Base-by-base conservation (phyloP, 306 rosid species). In the Neltuma alba region DNA sequence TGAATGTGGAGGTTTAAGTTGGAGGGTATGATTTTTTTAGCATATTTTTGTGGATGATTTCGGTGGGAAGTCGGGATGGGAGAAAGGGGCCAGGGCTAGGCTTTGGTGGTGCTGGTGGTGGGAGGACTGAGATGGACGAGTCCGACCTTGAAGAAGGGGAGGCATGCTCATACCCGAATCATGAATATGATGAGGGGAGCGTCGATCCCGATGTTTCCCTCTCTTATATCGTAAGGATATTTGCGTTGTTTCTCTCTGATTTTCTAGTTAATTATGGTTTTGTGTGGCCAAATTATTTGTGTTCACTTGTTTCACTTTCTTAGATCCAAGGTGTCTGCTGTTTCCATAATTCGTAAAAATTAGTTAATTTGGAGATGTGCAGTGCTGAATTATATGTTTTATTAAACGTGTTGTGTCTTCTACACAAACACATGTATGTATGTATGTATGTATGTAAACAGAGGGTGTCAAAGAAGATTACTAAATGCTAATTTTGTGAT, bases 61-160 rank as follows among this genome's bases (percentile, higher is more conserved):
- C 88, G 64, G 88, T 87, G 74, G 87, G 87, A 68, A 62, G 44
- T 67, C 81, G 92, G 84, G 93, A 92, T 92, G 94, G 80, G 84
- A 87, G 91, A 80, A 83, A 85, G 88, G 90, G 78, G 75, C 57
- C 78, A 84, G 92, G 81, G 72, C 57, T 87, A 60, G 85, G 84
- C 75, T 83, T 82, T 78, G 66, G 65, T 15, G 44, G 65, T 34
- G 75, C 65, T 37, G 81, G 80, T 68, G 86, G 86, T 82, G 82
- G 76, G 38, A 58, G 85, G 79, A 44, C 77, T 68, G 91, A 61
- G 33, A 92, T 90, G 94, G 97, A 86, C 55, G 94, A 89, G 82
- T 74, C 89, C 25, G 97, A 92, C 81, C 97, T 92, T 81, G 94
- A 92, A 87, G 94, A 90, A 80, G 97, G 97, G 69, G 97, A 92